These are phyloP conservation scores for Pyrenophora seminiperda DNA, from an alignment of 2,329 filamentous ascomycete species.

Conservation along the genomic window DNA sequence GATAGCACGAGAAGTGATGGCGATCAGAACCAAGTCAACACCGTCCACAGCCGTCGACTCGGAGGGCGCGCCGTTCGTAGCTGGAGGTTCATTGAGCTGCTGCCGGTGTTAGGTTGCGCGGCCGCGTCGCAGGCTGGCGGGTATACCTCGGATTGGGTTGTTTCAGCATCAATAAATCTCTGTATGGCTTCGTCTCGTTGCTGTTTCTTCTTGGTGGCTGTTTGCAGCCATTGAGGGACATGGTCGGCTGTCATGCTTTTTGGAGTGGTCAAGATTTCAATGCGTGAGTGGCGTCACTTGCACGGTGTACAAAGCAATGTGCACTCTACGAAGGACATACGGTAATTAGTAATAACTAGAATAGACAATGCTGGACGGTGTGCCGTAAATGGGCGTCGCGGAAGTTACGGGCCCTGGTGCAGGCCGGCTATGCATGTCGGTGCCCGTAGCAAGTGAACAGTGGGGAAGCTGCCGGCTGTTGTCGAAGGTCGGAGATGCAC, in stretches of 20 bases:
- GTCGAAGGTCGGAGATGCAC: conserved; percentile 21
- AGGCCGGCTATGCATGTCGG: too few relatives aligned
- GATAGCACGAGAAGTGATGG: conserved; percentile 34
- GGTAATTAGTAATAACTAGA: too few relatives aligned
- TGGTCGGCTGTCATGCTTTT: conserved; percentile 19
- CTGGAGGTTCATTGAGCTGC: conserved; percentile 19
- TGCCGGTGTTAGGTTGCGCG: conserved; percentile 19
- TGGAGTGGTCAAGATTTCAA: neutral
- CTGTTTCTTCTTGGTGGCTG: conserved; percentile 30
- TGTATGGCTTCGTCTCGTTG: conserved; percentile 35
- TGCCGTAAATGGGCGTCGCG: too few relatives aligned
- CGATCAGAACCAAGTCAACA: conserved; percentile 27
- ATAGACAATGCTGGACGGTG: too few relatives aligned
- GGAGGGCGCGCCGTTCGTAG: conserved; percentile 2
- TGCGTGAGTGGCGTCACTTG: neutral
- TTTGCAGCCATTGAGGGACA: conserved; percentile 36
- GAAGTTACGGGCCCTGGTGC: too few relatives aligned
- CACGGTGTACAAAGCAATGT: too few relatives aligned
- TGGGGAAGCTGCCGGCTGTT: conserved; percentile 29
- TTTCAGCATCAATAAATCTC: conserved; percentile 21
- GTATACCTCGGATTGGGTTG: conserved; percentile 9
- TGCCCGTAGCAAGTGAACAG: conserved; percentile 20
- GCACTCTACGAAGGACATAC: too few relatives aligned
- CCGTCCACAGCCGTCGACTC: conserved; percentile 21
- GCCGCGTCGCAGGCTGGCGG: neutral